A percentile compares a stretch with the other conserved stretches of the same genome.
Conservation (phyloP, 1,284 basidiomycete genomes). For the Testicularia cyperi region DNA sequence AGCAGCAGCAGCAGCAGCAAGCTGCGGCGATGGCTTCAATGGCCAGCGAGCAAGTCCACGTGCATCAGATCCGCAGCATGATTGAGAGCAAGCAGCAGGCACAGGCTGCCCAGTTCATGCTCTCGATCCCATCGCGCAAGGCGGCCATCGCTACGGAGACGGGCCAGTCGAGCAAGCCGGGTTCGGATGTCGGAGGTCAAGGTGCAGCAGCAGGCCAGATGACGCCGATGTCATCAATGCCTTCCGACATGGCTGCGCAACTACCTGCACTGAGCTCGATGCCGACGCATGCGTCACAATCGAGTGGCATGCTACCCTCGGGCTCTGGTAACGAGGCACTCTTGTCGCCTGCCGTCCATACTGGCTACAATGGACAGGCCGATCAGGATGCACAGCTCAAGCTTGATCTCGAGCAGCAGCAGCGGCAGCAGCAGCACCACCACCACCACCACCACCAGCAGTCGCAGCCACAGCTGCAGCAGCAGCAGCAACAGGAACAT, state of each 20-base stretch:
- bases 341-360: conserved; percentile 21
- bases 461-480: neutral
- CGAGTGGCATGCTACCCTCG: conserved; percentile 19
- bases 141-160: conserved; percentile 26
- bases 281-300: conserved; percentile 12
- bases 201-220: conserved; percentile 35
- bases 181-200: no score
- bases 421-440: neutral
- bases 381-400: conserved; percentile 19
- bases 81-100: conserved; percentile 49
- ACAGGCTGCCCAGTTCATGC: conserved; percentile 45
- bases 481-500: neutral
- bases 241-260: conserved; percentile 38
- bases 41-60: conserved; percentile 24
- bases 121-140: conserved; percentile 42
- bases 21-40: conserved; percentile 1
- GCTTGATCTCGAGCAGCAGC: conserved; percentile 9
- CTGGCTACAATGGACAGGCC: conserved; percentile 16
- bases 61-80: conserved; percentile 37
- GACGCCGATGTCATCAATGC: conserved; percentile 49
- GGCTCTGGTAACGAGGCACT: conserved; percentile 6
- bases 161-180: conserved; percentile 14
- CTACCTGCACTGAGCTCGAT: conserved; percentile 33
- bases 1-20: conserved; percentile 15
- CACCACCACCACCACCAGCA: neutral